Base-by-base conservation (phyloP, 2,329 filamentous ascomycete genomes). In the Colletotrichum orbiculare region DNA sequence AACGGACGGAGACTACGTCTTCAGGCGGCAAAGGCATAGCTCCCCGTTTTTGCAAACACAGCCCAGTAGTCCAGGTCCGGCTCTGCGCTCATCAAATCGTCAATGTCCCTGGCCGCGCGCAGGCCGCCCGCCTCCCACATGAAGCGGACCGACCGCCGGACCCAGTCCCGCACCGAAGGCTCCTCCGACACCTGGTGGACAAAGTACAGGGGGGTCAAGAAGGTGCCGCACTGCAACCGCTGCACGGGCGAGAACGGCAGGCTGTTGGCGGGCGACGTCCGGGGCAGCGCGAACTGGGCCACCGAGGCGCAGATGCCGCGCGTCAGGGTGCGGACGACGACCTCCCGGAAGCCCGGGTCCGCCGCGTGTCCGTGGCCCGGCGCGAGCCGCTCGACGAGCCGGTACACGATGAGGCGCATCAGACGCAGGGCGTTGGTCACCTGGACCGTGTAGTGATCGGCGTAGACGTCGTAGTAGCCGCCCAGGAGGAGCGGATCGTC, bases 21-120 rank as follows among this genome's bases (percentile, higher is more conserved):
- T 48, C 38, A 70, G 17, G 70, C 69, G 2, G 70, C 67, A 49
- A 72, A 70, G 1, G 71, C 71, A 54, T 73, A 73, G 25, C 72
- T 72, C 1, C 72, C 72, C 2, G 72, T 41, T 56, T 68, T 70
- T 3, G 69, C 67, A 49, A 71, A 73, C 2, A 73, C 66, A 3
- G 67, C 61, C 68, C 70, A 71, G 25, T 70, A 73, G 2, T 58
- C 60, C 46, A 67, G 25, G 41, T 69, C 33, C 4, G 54, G 42
- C 11, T 9, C 15, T 7, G 34, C 56, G 10, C 54, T 17, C 41
- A 72, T 43, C 15, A 67, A 35, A 2, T 66, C 52, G 2, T 61
- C 64, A 4, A 70, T 61, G 8, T 59, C 56, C 39, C 47, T 57
- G 2, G 70, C 70, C 37, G 64, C 53, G 25, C 35, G 52, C 8